Percentiles rank a stretch among this genome's conserved stretches.
These are phyloP conservation scores for Kingdonia uniflora DNA, from an alignment of 164 flowering plant species.

Conservation along the genomic window DNA sequence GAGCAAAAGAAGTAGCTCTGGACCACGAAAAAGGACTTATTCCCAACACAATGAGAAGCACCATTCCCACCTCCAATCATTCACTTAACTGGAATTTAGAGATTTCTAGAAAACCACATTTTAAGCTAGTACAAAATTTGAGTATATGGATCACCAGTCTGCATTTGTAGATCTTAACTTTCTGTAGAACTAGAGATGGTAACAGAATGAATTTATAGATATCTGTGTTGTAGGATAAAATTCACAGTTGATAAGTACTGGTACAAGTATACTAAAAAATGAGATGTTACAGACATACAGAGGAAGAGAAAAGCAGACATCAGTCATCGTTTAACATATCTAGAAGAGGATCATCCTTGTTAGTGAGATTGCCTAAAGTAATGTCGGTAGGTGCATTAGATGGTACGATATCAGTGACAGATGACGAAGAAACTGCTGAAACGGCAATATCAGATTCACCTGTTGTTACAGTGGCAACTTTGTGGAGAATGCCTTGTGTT, in stretches of 20 bases:
- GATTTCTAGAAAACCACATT: too few species aligned
- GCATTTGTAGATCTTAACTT: too few species aligned
- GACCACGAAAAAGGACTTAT: too few species aligned
- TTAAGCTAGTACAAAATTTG: neutral
- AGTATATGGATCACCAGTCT: too few species aligned
- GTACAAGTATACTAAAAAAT: neutral
- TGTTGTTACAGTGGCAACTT: constrained; percentile 6
- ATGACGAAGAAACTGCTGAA: constrained; percentile 1
- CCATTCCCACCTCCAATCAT: too few species aligned
- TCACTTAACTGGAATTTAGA: too few species aligned
- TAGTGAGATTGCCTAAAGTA: neutral
- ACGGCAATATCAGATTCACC: neutral
- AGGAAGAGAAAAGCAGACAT: neutral
- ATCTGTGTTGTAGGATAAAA: neutral
- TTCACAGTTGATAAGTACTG: neutral
- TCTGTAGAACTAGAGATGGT: neutral
- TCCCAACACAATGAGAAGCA: too few species aligned
- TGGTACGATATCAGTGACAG: neutral
- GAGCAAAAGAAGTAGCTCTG: too few species aligned
- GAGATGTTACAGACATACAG: neutral
- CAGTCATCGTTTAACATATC: constrained; percentile 8
- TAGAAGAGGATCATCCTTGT: constrained; percentile 10
- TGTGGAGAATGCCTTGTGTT: constrained; percentile 12
- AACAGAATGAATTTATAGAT: too few species aligned
- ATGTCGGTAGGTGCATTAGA: constrained; percentile 2